Evolutionary conservation across 768 basidiomycete genomes (phyloP).

Genomic region (Omphalotus guepiniiformis): DNA sequence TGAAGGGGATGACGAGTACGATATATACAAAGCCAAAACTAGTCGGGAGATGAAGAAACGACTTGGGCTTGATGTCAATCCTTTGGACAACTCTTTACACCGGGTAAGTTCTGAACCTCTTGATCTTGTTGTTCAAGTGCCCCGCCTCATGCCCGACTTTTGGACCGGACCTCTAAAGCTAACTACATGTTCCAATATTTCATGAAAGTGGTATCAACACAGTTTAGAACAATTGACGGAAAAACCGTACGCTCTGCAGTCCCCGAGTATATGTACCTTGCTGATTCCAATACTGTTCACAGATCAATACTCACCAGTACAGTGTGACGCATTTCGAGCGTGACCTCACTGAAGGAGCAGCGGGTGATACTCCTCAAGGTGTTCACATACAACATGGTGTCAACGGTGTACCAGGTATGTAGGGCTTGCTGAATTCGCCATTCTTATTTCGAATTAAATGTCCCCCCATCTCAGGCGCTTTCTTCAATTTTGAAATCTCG

Average conservation of each 20-base stretch:
- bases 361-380: conserved; percentile 56
- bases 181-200: conserved; percentile 99
- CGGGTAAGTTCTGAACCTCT: conserved; percentile 35
- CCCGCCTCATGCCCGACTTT: background rate
- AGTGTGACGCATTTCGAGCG: conserved; percentile 96
- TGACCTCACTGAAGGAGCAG: conserved; percentile 63
- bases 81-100: conserved; percentile 65
- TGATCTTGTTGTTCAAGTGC: background rate
- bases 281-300: background rate
- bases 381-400: conserved; percentile 73
- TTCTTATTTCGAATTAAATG: background rate
- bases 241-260: conserved; percentile 45
- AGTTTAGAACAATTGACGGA: conserved; percentile 81
- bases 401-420: conserved; percentile 60
- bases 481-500: conserved; percentile 96
- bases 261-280: background rate
- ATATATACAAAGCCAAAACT: conserved; percentile 57
- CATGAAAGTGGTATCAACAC: conserved; percentile 96
- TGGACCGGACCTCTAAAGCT: conserved; percentile 59
- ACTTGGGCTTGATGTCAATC: conserved; percentile 71
- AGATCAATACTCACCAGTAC: conserved; percentile 92
- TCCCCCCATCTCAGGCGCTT: conserved; percentile 49
- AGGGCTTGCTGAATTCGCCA: background rate
- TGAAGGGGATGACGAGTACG: conserved; percentile 75
- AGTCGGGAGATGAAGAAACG: conserved; percentile 62